Evolutionary conservation across 139 green algal species (phyloP).

Genomic region (Closterium sp.): DNA sequence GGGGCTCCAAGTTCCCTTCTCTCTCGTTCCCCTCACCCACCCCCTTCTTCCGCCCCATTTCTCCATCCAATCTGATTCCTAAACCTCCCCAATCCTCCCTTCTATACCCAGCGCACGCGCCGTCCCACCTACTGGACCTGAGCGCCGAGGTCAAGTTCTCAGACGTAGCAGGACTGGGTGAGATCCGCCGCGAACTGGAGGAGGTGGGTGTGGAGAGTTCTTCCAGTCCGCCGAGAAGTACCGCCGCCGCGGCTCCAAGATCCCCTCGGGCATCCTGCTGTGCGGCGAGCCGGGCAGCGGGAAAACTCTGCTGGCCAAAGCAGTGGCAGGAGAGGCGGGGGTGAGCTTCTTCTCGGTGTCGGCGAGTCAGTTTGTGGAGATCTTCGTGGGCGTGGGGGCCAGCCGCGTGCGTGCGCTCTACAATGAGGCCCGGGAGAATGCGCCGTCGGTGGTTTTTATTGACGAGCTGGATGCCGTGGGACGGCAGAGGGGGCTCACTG

Average conservation of each 20-base stretch:
- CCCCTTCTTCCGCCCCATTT: background rate
- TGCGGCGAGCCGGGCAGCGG: slow-evolving; percentile 85
- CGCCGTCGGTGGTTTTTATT: slow-evolving; percentile 92
- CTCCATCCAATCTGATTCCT: too few relatives aligned
- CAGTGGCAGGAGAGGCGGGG: slow-evolving; percentile 80
- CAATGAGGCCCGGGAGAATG: slow-evolving; percentile 61
- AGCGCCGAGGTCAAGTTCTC: slow-evolving; percentile 69
- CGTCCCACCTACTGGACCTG: slow-evolving; percentile 20
- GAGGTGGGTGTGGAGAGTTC: slow-evolving; percentile 76
- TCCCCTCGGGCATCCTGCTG: slow-evolving; percentile 92
- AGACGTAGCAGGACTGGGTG: slow-evolving; percentile 87
- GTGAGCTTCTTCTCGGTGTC: slow-evolving; percentile 88
- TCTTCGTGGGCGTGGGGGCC: slow-evolving; percentile 92
- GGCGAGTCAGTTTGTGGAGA: slow-evolving; percentile 95
- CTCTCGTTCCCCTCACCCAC: background rate
- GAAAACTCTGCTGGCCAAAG: slow-evolving; percentile 68
- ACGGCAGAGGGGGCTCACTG: slow-evolving; percentile 18
- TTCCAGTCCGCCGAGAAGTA: slow-evolving; percentile 84
- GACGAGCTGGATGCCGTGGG: slow-evolving; percentile 95
- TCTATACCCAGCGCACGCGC: background rate
- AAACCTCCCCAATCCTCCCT: background rate
- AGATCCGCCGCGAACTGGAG: slow-evolving; percentile 73
- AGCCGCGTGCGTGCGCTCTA: slow-evolving; percentile 96
- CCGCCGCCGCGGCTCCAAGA: slow-evolving; percentile 69
- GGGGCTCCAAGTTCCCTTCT: slow-evolving; percentile 80